Conservation (phyloP, 495 filamentous ascomycete genomes). For the Podospora comata region DNA sequence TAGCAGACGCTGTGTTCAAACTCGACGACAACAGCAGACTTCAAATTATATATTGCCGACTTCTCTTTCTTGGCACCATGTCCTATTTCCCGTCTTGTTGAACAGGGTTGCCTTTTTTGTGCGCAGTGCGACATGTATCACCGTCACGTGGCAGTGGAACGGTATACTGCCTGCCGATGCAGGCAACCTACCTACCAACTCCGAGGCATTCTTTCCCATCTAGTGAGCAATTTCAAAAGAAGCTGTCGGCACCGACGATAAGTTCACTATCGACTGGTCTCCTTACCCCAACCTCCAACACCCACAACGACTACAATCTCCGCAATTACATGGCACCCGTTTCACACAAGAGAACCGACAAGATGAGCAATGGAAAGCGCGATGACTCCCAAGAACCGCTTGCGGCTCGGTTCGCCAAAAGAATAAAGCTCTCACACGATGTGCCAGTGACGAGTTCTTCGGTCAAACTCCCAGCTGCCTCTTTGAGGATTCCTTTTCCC, state of each 20-base stretch:
- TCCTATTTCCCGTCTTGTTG: neutral
- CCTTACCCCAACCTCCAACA: neutral
- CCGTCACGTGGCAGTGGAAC: neutral
- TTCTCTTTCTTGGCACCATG: neutral
- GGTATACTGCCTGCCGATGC: neutral
- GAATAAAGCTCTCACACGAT: slow-evolving; percentile 20
- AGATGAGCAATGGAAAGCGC: slow-evolving; percentile 16
- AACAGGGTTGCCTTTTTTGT: neutral
- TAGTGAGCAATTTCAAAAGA: too few relatives aligned
- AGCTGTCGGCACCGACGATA: too few relatives aligned
- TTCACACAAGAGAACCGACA: neutral
- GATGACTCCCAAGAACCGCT: slow-evolving; percentile 22
- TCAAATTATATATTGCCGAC: neutral
- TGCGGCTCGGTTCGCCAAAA: slow-evolving; percentile 20
- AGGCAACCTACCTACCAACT: neutral
- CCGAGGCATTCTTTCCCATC: neutral
- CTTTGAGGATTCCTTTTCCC: slow-evolving; percentile 55
- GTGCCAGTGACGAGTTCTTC: neutral
- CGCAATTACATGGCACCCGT: neutral
- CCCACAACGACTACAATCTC: neutral
- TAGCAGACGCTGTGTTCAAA: neutral
- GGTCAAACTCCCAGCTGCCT: neutral
- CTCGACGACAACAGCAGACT: neutral
- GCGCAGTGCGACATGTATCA: neutral
- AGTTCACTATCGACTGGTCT: too few relatives aligned